A percentile compares a stretch with the other conserved stretches of the same genome.
Conservation (phyloP, 305 asterid species). For the Rubia tinctorum region DNA sequence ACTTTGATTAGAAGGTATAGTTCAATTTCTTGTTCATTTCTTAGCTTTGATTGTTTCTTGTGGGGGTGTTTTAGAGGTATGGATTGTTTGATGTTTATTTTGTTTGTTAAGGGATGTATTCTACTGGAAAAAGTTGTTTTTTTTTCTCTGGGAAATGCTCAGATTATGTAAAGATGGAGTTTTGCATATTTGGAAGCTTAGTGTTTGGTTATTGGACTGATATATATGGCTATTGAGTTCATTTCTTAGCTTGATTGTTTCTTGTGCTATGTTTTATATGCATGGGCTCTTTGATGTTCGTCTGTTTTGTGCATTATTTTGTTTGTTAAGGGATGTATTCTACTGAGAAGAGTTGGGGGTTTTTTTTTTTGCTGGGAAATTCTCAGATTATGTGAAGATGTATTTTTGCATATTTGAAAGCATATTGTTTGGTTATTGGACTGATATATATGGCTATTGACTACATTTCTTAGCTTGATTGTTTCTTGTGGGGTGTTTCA, state of each 20-base stretch:
- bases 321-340: not conserved
- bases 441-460: constrained; percentile 5
- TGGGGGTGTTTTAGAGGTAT: not conserved
- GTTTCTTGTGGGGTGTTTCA: not conserved
- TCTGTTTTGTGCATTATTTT: not conserved
- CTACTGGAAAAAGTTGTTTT: not conserved
- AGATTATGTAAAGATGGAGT: not conserved
- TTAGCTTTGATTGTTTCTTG: not conserved
- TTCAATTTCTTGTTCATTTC: not conserved
- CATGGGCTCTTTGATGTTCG: not conserved
- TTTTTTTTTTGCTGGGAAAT: too few species aligned
- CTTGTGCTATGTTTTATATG: not conserved
- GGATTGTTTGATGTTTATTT: not conserved
- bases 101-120: not conserved
- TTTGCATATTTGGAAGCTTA: not conserved
- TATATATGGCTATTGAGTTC: not conserved
- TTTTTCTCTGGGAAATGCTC: not conserved
- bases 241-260: not conserved
- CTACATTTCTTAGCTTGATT: not conserved
- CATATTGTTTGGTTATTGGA: not conserved
- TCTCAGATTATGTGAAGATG: too few species aligned
- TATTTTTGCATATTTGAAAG: too few species aligned
- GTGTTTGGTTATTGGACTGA: not conserved
- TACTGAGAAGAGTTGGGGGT: not conserved
- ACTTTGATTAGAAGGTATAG: not conserved